Base-by-base conservation (phyloP, 2,329 filamentous ascomycete genomes). In the Hypomyces perniciosus region DNA sequence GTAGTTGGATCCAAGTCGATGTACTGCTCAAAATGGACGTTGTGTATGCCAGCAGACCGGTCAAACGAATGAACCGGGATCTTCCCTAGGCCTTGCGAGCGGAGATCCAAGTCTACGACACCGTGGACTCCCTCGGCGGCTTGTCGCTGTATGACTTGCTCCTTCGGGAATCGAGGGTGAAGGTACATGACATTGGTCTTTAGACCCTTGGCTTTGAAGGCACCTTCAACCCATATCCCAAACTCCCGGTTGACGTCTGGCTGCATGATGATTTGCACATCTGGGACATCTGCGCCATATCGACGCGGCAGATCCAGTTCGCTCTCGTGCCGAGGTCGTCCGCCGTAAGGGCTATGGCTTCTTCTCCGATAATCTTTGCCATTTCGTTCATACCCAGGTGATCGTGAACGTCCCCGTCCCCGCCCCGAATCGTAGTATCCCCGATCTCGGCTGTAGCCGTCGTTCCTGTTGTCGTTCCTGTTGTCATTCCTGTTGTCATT, bases 41-140 rank as follows among this genome's bases (percentile, higher is more conserved):
- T 90, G 59, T 81, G 81, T 13, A 76, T 74, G n/a, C 88, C 88
- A 8, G 76, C 78, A 38, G 82, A 85, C 28, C 90, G 85, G 68
- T 95, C 87, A 62, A 96, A 96, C 5, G 95, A 81, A 60, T 92
- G 88, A 3, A 96, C 72, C 0, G 87, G 81, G 46, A 97, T 86
- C 63, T 85, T 90, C 56, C 84, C 83, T 2, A 78, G 78, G 33
- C 77, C 74, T 61, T 95, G 86, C 26, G 88, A 81, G 42, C 77
- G 74, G 46, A 82, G 75, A 54, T 87, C 84, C 10, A 97, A 78
- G 60, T 90, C 85, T 5, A 89, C 83, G 10, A 96, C 87, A 7
- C 87, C 92, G 46, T 88, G 79, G 1, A 96, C 92, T 13, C 93
- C 92, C 67, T 97, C 91, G 8, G 91, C 73, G 35, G 95, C 88